Conservation (phyloP, 139 green algal species). For the Tetraselmis striata region DNA sequence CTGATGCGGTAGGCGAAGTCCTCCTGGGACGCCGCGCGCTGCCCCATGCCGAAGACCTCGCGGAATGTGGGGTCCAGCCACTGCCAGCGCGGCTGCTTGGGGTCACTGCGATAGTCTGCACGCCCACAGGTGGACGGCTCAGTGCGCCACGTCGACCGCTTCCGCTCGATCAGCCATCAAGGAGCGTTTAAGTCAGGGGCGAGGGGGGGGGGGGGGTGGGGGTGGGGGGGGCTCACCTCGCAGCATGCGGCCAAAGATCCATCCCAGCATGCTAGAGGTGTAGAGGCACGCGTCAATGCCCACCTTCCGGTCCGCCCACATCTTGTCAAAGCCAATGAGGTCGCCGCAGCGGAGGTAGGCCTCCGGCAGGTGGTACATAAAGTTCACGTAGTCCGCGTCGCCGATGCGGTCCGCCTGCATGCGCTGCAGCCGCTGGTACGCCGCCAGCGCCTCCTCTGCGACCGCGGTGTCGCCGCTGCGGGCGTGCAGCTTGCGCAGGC, state of each 20-base stretch:
- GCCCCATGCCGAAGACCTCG: background rate
- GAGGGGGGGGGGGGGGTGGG: no score
- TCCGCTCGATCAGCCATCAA: no score
- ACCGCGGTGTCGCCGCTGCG: background rate
- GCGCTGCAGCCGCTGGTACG: background rate
- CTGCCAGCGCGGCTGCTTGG: background rate
- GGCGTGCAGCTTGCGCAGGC: background rate
- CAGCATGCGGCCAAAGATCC: background rate
- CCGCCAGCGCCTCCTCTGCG: background rate
- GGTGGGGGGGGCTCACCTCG: background rate
- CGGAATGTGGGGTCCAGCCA: background rate
- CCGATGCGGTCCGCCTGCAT: background rate
- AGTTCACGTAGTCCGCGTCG: background rate
- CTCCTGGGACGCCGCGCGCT: background rate
- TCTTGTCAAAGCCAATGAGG: background rate
- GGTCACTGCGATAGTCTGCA: background rate
- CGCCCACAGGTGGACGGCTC: background rate
- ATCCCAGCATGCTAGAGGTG: background rate
- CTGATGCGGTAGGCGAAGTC: background rate
- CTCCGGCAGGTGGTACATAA: background rate
- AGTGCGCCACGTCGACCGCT: no score
- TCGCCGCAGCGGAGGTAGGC: background rate
- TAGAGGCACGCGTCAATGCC: background rate
- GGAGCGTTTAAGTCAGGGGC: no score
- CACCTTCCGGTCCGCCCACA: background rate